phyloP scores from a whole-genome alignment of 2,329 filamentous ascomycete species.

The Alternaria sp. region DNA sequence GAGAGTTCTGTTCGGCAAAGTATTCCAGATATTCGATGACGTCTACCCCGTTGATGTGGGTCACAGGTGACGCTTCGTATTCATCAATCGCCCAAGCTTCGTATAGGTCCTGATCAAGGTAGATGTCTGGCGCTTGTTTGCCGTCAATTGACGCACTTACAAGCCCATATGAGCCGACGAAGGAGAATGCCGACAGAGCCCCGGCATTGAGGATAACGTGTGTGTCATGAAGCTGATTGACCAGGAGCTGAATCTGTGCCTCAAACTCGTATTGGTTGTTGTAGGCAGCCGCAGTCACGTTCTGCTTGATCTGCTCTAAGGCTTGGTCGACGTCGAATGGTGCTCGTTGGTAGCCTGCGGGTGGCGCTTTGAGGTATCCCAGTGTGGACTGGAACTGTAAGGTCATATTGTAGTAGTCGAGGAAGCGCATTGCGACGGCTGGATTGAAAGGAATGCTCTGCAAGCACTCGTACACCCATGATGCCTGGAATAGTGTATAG shows the following conservation, averaged over 20 bases:
- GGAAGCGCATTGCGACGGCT: slow-evolving; percentile 52
- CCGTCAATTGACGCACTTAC: slow-evolving; percentile 31
- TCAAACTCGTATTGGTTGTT: slow-evolving; percentile 50
- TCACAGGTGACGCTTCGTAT: neutral
- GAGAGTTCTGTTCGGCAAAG: slow-evolving; percentile 37
- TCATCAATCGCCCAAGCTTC: slow-evolving; percentile 27
- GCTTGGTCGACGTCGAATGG: slow-evolving; percentile 42
- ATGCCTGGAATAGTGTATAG: neutral
- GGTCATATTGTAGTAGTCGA: slow-evolving; percentile 55
- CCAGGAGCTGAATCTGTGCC: slow-evolving; percentile 42
- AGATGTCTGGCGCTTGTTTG: slow-evolving; percentile 36
- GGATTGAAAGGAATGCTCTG: slow-evolving; percentile 54
- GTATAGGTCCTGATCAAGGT: slow-evolving; percentile 39
- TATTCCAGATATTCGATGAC: slow-evolving; percentile 28
- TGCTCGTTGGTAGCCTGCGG: slow-evolving; percentile 51
- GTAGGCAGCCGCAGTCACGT: slow-evolving; percentile 36
- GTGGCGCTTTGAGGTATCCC: slow-evolving; percentile 51
- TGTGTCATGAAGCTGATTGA: slow-evolving; percentile 39
- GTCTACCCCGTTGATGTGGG: slow-evolving; percentile 35
- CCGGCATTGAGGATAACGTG: slow-evolving; percentile 38
- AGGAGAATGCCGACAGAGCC: slow-evolving; percentile 34
- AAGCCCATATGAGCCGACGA: slow-evolving; percentile 33
- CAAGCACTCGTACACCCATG: slow-evolving; percentile 46
- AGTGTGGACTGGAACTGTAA: slow-evolving; percentile 55
- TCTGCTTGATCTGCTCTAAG: slow-evolving; percentile 33